Base-by-base conservation (phyloP, 129 eudicot genomes). In the Gnaphalium uliginosum region DNA sequence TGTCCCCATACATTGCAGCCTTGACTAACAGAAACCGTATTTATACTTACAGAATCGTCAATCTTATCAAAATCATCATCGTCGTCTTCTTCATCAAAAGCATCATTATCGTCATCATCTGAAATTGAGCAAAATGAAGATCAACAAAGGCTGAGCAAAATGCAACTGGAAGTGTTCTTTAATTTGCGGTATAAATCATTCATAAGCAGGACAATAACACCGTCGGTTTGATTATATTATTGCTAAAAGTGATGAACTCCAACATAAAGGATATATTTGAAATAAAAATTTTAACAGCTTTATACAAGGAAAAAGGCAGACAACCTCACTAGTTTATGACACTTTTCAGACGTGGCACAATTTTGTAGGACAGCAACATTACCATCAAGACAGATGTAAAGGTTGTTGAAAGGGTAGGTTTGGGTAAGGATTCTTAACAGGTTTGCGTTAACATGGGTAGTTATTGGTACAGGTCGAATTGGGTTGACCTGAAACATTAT, bases 41-140 rank as follows among this genome's bases (percentile, higher is more conserved):
- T 56, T 56, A 50, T 58, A 78, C 87, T 82, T 74, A 87, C 92
- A 78, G 78, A 82, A 69, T 81, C 77, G 69, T 78, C 84, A 69
- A 82, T 82, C 85, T 87, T 87, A 81, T 87, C 89, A 79, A 87
- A 87, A 82, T 87, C 92, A 79, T 84, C 91, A 70, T 86, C 90
- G 24, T 72, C 82, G 4, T 41, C 90, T 17, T 72, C 84, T 2
- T 41, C 84, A 43, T 76, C 75, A 60, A 84, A 82, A 82, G 77
- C 89, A 79, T 84, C 88, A 72, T 68, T 69, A 15, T 35, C 81
- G 24, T 82, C 83, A 68, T 82, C 86, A 72, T 83, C 87, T 86
- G 81, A 72, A 79, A 19, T 35, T 19, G 24, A 76, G 51, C 17
- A 84, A 54, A 9, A 59, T 39, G 63, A 24, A 62, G 0, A 64